Base-by-base conservation (phyloP, 164 flowering plant species). In the Magnolia kwangsiensis region DNA sequence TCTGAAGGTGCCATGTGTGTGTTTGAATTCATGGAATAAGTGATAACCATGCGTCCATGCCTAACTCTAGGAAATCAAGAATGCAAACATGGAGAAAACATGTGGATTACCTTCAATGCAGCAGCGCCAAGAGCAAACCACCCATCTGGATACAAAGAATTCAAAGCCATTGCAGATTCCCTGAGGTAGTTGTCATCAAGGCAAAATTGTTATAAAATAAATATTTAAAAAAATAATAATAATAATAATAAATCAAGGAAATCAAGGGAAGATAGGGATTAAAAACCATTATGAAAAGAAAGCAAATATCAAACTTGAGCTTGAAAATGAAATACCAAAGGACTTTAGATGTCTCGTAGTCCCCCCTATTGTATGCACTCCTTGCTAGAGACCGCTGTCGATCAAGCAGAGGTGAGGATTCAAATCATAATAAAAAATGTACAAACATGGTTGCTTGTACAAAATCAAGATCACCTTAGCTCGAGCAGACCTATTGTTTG, bases 101-200 rank as follows among this genome's bases (percentile, higher is more conserved):
- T 50, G 23, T 10, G 18, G 16, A 72, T 65, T 78, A 89, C 98
- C 94, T 96, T 96, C 80, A 96, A 78, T 13, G 98, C 97, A 85
- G 99, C 99, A 78, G 97, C 91, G 67, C 98, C 99, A 72, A 96
- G 90, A 21, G 98, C 97, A 88, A 96, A 96, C 99, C 99, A 96
- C 49, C 99, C 99, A 90, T 91, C 97, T 51, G 97, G 92, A 86
- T 86, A 87, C 82, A 94, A 77, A 58, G 99, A 90, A 87, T 96
- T 96, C 82, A 96, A 64, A 50, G 94, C 88, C 99, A 96, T 84
- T 20, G 99, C 98, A 73, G 95, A 85, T 72, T 89, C 97, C 99
- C 98, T 93, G 79, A 70, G 50, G 71, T 24, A 66, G 24, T 79
- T 20, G 50, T 10, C 74, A 79, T 1, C 1, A 63, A 75, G 8